Base-by-base conservation (phyloP, 805 yeast species). In the Alloascoidea africana region DNA sequence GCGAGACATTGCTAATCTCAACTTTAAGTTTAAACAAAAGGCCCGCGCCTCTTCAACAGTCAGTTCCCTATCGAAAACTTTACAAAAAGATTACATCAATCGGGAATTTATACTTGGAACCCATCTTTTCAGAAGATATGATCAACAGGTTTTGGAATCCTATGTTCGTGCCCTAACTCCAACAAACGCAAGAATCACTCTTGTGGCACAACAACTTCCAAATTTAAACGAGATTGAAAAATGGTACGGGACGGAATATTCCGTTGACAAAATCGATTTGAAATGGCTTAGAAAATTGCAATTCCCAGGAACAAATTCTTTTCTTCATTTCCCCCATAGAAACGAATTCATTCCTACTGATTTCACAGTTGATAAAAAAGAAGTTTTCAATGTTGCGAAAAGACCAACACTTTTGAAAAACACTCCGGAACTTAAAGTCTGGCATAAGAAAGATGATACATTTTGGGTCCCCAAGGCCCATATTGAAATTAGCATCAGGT, bases 211-310 rank as follows among this genome's bases (percentile, higher is more conserved):
- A 55, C 70, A 54, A 44, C 63, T 72, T 38, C 67, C 67, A 2
- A 58, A 47, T 1, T 57, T 70, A 35, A 60, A 65, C 39, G 44
- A 57, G 13, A 62, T 51, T 15, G 98, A 89, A 53, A 65, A 73
- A 49, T 89, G 96, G 95, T 89, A 91, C 52, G 95, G 94, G 3
- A 85, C 96, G 0, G 80, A 81, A 46, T 83, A 85, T 52, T 57
- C 68, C 2, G 53, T 67, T 33, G 62, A 58, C 6, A 58, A 62
- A 13, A 49, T 83, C 16, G 60, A 72, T 2, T 50, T 74, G 35
- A 42, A 52, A 34, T 44, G 43, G 40, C 54, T 57, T 38, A 50
- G 53, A 34, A 39, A 42, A 38, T 52, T 54, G 44, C 37, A 56
- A 33, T 32, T 32, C 6, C 27, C 39, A n/a, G 27, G 15, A 39